These are phyloP conservation scores for Linnemannia elongata DNA, from an alignment of 192 early-diverging fungal species.

Conservation along the genomic window DNA sequence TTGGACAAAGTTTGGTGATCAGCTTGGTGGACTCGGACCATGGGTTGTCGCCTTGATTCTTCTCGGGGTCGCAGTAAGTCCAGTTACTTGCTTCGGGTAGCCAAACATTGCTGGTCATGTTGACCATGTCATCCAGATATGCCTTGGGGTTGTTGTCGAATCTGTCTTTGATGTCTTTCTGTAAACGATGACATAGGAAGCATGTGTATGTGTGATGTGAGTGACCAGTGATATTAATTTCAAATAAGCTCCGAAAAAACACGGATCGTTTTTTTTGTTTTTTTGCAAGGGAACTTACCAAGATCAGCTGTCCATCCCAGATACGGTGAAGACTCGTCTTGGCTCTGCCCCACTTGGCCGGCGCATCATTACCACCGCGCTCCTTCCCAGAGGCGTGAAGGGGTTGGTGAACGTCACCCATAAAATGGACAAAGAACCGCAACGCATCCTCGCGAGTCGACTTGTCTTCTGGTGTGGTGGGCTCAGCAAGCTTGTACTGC, in stretches of 20 bases:
- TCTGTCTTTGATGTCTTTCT: conserved; percentile 55
- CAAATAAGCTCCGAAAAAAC: conserved; percentile 1
- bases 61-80: conserved; percentile 37
- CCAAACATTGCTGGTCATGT: conserved; percentile 39
- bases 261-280: neutral
- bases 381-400: conserved; percentile 54
- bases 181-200: neutral
- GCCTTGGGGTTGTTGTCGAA: conserved; percentile 52
- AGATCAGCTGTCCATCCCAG: conserved; percentile 56
- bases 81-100: conserved; percentile 44
- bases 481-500: conserved; percentile 25
- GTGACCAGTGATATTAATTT: no score
- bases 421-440: conserved; percentile 64
- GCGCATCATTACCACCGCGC: conserved; percentile 45
- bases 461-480: conserved; percentile 27
- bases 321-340: conserved; percentile 51
- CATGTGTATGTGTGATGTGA: neutral
- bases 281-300: conserved; percentile 29
- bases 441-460: conserved; percentile 52
- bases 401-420: conserved; percentile 65
- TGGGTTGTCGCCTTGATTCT: conserved; percentile 35
- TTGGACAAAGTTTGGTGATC: conserved; percentile 49
- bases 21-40: conserved; percentile 25
- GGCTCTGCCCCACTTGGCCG: conserved; percentile 47
- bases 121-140: conserved; percentile 48